phyloP scores from a whole-genome alignment of 1,284 basidiomycete species.

The Ustilago curta region DNA sequence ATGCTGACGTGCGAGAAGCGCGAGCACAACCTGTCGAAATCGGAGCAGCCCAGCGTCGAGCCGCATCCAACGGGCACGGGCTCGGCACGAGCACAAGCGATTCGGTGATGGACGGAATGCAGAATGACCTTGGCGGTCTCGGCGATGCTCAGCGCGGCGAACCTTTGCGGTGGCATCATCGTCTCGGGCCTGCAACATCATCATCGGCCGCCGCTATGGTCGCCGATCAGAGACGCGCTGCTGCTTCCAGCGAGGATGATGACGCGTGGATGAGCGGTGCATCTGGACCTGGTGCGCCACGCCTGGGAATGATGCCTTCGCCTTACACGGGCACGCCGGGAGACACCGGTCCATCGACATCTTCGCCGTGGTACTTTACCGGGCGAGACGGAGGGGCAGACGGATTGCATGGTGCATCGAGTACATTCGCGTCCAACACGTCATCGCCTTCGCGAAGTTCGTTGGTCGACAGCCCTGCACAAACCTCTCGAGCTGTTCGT shows the following conservation, averaged over 20 bases:
- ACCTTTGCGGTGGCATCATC: constrained; percentile 29
- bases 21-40: constrained; percentile 3
- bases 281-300: constrained; percentile 22
- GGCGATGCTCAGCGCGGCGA: constrained; percentile 10
- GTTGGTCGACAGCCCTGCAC: constrained; percentile 16
- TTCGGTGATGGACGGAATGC: background rate
- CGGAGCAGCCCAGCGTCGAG: constrained; percentile 7
- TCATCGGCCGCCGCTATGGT: constrained; percentile 22
- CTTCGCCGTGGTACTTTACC: constrained; percentile 19
- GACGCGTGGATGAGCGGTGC: constrained; percentile 20
- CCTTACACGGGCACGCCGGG: constrained; percentile 18
- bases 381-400: constrained; percentile 3
- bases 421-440: constrained; percentile 10
- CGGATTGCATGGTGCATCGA: background rate
- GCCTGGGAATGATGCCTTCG: constrained; percentile 35
- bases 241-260: constrained; percentile 22
- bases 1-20: background rate
- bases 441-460: constrained; percentile 29
- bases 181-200: constrained; percentile 17
- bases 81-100: background rate
- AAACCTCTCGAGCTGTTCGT: constrained; percentile 19
- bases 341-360: constrained; percentile 17
- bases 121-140: background rate
- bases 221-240: constrained; percentile 16
- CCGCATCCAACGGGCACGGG: background rate